Conservation (phyloP, 352 stramenopile species). For the Saprolegnia diclina region DNA sequence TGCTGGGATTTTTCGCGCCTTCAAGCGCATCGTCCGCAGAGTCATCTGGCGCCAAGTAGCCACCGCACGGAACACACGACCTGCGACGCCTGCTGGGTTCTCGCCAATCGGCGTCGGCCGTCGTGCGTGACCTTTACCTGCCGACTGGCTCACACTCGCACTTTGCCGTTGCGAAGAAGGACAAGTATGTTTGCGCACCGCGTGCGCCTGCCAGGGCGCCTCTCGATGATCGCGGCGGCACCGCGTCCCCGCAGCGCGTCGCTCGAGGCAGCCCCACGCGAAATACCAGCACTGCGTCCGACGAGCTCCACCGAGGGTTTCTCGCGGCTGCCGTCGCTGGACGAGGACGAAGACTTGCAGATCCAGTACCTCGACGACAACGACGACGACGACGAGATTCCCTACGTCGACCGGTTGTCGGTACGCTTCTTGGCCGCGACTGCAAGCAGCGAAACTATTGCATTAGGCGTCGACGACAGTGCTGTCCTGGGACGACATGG, state of each 20-base stretch:
- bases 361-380: not conserved
- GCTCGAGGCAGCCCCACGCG: not conserved
- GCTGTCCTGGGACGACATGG: not conserved
- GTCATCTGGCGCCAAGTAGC: too few relatives aligned
- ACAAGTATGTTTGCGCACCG: not conserved
- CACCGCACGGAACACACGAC: too few relatives aligned
- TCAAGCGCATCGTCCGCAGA: too few relatives aligned
- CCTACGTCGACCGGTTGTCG: not conserved
- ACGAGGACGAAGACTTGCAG: not conserved
- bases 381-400: not conserved
- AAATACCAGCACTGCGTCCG: not conserved
- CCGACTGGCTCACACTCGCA: too few relatives aligned
- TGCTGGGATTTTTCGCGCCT: too few relatives aligned
- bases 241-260: not conserved
- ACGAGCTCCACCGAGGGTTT: not conserved
- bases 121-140: too few relatives aligned
- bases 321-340: not conserved
- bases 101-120: too few relatives aligned
- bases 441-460: too few relatives aligned
- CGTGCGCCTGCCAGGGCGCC: not conserved
- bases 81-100: too few relatives aligned
- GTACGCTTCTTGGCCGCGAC: not conserved
- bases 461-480: not conserved
- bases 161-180: too few relatives aligned
- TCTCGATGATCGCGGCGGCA: not conserved